These are phyloP conservation scores for Zarea fungicola DNA, from an alignment of 2,329 filamentous ascomycete species.

Conservation along the genomic window DNA sequence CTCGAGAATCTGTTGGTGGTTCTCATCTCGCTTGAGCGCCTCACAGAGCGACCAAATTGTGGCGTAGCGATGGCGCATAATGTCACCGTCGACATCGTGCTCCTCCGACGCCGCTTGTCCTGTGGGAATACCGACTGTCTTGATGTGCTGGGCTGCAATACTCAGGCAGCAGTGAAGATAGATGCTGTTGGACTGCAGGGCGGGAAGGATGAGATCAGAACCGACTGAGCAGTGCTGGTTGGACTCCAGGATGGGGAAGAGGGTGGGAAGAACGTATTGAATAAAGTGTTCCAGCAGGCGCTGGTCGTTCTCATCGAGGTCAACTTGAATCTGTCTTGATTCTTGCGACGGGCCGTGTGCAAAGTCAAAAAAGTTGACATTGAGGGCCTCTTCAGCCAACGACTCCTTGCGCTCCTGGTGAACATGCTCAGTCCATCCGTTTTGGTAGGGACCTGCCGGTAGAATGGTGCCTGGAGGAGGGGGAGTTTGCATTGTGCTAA, in stretches of 20 bases:
- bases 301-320: slow-evolving; percentile 83
- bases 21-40: slow-evolving; percentile 70
- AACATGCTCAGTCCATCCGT: slow-evolving; percentile 52
- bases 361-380: slow-evolving; percentile 81
- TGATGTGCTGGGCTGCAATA: slow-evolving; percentile 87
- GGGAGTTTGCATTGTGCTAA: slow-evolving; percentile 82
- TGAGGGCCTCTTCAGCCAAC: slow-evolving; percentile 58
- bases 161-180: slow-evolving; percentile 96
- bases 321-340: slow-evolving; percentile 65
- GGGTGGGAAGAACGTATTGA: slow-evolving; percentile 75
- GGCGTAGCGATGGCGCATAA: slow-evolving; percentile 85
- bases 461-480: slow-evolving; percentile 64
- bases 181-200: slow-evolving; percentile 83
- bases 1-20: slow-evolving; percentile 85
- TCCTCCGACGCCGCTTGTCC: slow-evolving; percentile 60
- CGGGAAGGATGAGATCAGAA: slow-evolving; percentile 77
- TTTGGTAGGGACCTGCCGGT: slow-evolving; percentile 54
- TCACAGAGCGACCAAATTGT: slow-evolving; percentile 84
- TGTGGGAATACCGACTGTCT: slow-evolving; percentile 59
- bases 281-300: slow-evolving; percentile 87
- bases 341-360: slow-evolving; percentile 60
- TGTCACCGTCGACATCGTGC: slow-evolving; percentile 57
- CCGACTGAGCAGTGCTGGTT: slow-evolving; percentile 81
- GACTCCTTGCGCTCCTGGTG: slow-evolving; percentile 52
- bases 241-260: slow-evolving; percentile 88